phyloP scores from a whole-genome alignment of 1,139 yeast species.

The Eremothecium gossypii region DNA sequence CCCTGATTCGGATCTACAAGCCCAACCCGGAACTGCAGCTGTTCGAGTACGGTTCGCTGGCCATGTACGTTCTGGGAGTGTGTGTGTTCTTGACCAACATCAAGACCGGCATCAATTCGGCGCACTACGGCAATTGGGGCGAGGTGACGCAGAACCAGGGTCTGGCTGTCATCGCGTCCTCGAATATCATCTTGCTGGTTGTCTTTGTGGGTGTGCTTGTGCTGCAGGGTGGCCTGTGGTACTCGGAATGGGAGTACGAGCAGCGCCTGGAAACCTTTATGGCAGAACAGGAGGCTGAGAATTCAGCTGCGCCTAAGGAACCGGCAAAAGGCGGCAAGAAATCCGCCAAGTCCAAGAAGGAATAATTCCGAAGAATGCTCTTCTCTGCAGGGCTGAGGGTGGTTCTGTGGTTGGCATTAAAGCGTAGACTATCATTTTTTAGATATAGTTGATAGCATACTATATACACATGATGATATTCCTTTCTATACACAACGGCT shows the following conservation, averaged over 20 bases:
- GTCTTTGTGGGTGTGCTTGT: conserved; percentile 68
- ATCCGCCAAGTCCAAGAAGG: conserved; percentile 6
- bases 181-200: conserved; percentile 66
- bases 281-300: conserved; percentile 30
- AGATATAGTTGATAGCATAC: too few relatives aligned
- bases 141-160: conserved; percentile 85
- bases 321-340: conserved; percentile 5
- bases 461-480: too few relatives aligned
- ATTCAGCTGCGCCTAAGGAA: conserved; percentile 1
- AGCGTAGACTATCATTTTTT: neutral
- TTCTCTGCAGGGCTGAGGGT: neutral
- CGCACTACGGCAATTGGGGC: conserved; percentile 76
- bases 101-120: conserved; percentile 68
- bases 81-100: conserved; percentile 80
- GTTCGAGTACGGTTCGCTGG: conserved; percentile 83
- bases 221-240: conserved; percentile 83
- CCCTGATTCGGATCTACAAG: conserved; percentile 70
- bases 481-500: too few relatives aligned
- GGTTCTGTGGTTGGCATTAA: neutral
- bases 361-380: conserved; percentile 1
- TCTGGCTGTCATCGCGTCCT: conserved; percentile 83
- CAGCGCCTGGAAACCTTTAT: conserved; percentile 46
- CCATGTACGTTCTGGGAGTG: conserved; percentile 58
- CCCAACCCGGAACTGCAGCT: conserved; percentile 75
- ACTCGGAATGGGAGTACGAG: conserved; percentile 69